Base-by-base conservation (phyloP, 257 asterid species). In the Hygrophila difformis region DNA sequence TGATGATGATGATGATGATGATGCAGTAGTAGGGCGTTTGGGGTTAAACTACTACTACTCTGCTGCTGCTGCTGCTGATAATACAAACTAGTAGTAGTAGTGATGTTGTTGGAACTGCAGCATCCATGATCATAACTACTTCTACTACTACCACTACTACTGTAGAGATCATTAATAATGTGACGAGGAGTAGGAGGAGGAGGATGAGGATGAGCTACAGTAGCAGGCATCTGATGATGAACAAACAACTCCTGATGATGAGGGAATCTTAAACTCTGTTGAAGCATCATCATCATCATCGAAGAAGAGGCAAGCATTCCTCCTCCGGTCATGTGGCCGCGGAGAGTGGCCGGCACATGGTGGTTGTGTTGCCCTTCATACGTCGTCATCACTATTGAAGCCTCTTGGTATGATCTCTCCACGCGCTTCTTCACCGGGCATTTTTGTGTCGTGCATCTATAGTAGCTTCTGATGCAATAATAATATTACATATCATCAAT, bases 341-440 rank as follows among this genome's bases (percentile, higher is more conserved):
- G 53, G 39, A 54, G 68, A 39, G 45, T 62, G 6, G 62, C 13
- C 0, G 68, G 68, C 0, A 54, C 47, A 40, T 65, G 67, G 68
- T 71, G 78, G 52, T 56, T 62, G 52, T 71, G 78, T 40, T 59
- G 71, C 6, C 78, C 78, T 62, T 71, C 78, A n/a, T 71, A 71
- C 2, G 78, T 71, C 5, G 78, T 71, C 39, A 71, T 71, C 12
- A 71, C 74, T 12, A 52, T 46, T 1, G 78, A 54, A 12, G 74
- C 62, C 49, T 71, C 78, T 38, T 71, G 62, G 39, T 36, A 58
- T 3, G 78, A 71, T 53, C 78, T 67, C 39, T 71, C 78, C 1
- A 71, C 62, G 22, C 74, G 70, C 45, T 71, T 71, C 63, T 71
- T 71, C 21, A 71, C 78, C 0, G 20, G 20, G 34, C 78, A 71